Evolutionary conservation across 1,284 basidiomycete genomes (phyloP), one percentile per base, ranked within the genome.

Genomic region (Sphagnurus paluster): DNA sequence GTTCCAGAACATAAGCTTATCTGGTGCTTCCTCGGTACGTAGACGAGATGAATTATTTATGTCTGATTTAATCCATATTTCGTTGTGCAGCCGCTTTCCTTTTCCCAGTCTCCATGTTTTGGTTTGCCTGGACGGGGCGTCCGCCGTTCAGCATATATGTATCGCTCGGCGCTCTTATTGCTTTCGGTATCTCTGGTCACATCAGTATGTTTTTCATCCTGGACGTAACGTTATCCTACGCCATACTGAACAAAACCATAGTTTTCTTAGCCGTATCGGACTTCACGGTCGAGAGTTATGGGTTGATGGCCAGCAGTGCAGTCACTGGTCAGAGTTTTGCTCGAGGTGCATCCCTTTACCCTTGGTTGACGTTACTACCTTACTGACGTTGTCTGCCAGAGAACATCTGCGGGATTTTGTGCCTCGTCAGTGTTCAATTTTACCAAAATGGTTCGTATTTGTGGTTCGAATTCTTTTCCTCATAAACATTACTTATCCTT

Each of bases 251-350:
- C 16, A 16, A n/a, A 37, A 4, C 38, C 33, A 3, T 5, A 56
- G 55, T 56, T 11, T 56, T 56, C 14, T 20, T 56, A 32, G 49
- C 55, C 4, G 53, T 56, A 6, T 55, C 49, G 5, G 55, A 56
- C 42, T 56, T 51, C 14, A 56, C 55, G 3, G 53, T 56, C 3
- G 53, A 56, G 28, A 56, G 55, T 37, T 56, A 56, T 16, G 55
- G 55, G 11, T 34, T 47, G 34, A 53, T 56, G 53, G 53, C 55
- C 7, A 56, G 55, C 21, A 56, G 55, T 24, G 55, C 55, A 3
- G 49, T 56, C 14, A 56, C 55, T 26, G 55, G 55, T 21, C 55
- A 56, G 41, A 56, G 55, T 17, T 56, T 56, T 24, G 53, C 51
- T 23, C 43, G 55, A 46, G 55, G 55, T 54, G 41, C 20, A 26